Conservation (phyloP, 345 rosid genomes). For the Camelina sativa region DNA sequence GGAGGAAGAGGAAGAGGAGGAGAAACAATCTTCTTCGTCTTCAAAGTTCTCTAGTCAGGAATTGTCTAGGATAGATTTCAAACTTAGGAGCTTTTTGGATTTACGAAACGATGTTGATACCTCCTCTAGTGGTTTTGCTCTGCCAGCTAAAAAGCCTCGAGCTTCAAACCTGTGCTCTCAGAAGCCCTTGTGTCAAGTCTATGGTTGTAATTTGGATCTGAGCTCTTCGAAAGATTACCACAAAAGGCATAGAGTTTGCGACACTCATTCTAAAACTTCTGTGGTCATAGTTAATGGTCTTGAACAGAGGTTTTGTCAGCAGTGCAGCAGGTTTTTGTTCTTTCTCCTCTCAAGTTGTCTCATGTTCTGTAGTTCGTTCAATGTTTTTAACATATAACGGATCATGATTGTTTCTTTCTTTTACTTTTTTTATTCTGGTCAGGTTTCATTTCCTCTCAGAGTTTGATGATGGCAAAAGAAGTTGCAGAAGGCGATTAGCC, state of each 20-base stretch:
- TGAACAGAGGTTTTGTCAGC: slow-evolving; percentile 90
- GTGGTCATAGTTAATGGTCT: slow-evolving; percentile 66
- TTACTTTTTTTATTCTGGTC: slow-evolving; percentile 32
- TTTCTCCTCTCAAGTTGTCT: neutral
- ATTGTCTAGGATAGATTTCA: slow-evolving; percentile 66
- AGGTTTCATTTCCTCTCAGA: slow-evolving; percentile 92
- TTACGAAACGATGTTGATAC: slow-evolving; percentile 30
- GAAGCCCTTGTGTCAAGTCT: slow-evolving; percentile 66
- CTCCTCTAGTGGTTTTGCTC: slow-evolving; percentile 20
- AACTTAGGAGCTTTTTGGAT: slow-evolving; percentile 65
- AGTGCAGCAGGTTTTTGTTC: slow-evolving; percentile 77
- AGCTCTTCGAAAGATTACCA: slow-evolving; percentile 74
- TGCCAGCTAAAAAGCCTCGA: slow-evolving; percentile 48
- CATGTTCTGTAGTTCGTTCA: neutral
- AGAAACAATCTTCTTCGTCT: slow-evolving; percentile 49
- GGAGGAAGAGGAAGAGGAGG: slow-evolving; percentile 49
- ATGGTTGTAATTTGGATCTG: slow-evolving; percentile 79
- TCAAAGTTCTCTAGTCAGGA: slow-evolving; percentile 55
- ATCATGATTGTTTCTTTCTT: neutral
- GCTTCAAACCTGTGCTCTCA: slow-evolving; percentile 37
- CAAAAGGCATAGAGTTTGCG: slow-evolving; percentile 85
- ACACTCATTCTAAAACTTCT: slow-evolving; percentile 72
- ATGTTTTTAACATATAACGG: neutral
- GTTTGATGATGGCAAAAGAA: slow-evolving; percentile 85
- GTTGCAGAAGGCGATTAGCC: slow-evolving; percentile 87